A percentile compares a stretch with the other conserved stretches of the same genome.
phyloP scores from a whole-genome alignment of 495 filamentous ascomycete genomes.

The Neurospora sp. region DNA sequence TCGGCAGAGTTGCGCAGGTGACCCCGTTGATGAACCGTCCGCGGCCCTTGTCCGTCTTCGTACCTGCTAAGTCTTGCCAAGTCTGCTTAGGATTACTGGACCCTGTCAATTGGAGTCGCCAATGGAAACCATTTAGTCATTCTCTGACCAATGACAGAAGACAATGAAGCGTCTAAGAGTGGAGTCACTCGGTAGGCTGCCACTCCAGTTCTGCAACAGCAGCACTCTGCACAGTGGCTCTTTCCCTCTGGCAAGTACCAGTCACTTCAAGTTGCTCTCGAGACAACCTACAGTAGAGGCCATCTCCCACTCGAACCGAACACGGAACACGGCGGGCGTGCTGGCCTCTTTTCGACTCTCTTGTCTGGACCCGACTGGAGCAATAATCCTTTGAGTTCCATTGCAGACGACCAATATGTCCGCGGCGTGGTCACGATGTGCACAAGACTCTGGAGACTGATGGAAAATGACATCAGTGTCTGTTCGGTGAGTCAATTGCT shows the following conservation, averaged over 20 bases:
- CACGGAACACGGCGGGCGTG: not conserved
- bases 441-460: not conserved
- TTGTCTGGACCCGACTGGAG: not conserved
- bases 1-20: not conserved
- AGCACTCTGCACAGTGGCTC: not conserved
- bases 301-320: not conserved
- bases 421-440: not conserved
- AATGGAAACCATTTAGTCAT: not conserved
- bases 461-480: not conserved
- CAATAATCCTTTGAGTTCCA: not conserved
- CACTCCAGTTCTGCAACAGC: not conserved
- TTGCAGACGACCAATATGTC: not conserved
- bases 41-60: not conserved
- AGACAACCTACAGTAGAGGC: not conserved
- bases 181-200: not conserved
- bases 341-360: not conserved
- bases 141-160: not conserved
- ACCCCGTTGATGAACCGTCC: not conserved
- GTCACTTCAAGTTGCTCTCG: not conserved
- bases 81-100: not conserved
- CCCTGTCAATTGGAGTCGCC: not conserved
- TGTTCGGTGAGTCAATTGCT: not conserved
- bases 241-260: not conserved
- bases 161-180: not conserved
- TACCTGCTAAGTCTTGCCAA: not conserved